A percentile compares a stretch with the other conserved stretches of the same genome.
These are phyloP conservation scores for Vaccinium darrowii DNA, from an alignment of 148 eudicot genomes.

Conservation along the genomic window DNA sequence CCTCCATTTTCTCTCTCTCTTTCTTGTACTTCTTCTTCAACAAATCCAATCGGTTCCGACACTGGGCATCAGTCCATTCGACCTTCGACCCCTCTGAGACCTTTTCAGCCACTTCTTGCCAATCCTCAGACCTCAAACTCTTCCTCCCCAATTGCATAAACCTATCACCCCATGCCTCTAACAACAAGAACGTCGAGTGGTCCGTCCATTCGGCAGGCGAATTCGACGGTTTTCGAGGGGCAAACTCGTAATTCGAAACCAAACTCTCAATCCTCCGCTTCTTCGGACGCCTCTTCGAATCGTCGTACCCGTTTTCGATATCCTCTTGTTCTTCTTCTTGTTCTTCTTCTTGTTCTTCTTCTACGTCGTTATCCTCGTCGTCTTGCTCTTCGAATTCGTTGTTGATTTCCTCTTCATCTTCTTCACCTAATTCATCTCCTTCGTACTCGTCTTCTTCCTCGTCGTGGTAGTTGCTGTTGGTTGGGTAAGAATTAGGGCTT, in stretches of 20 bases:
- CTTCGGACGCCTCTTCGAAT: slow-evolving; percentile 41
- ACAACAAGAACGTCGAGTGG: slow-evolving; percentile 49
- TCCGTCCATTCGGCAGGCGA: slow-evolving; percentile 57
- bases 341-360: not conserved
- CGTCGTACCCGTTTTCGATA: slow-evolving; percentile 24
- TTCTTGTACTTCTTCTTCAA: slow-evolving; percentile 81
- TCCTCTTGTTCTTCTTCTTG: not conserved
- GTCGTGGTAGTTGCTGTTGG: slow-evolving; percentile 28
- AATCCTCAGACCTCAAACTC: slow-evolving; percentile 81
- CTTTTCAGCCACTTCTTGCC: slow-evolving; percentile 82
- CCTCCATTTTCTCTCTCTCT: slow-evolving; percentile 55
- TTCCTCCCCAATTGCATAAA: slow-evolving; percentile 71
- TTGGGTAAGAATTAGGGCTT: slow-evolving; percentile 29
- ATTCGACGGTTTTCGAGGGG: slow-evolving; percentile 28
- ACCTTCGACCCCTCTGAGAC: slow-evolving; percentile 53
- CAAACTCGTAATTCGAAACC: slow-evolving; percentile 41
- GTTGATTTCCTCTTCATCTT: slow-evolving; percentile 21
- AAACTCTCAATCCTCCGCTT: slow-evolving; percentile 58
- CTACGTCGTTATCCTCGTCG: slow-evolving; percentile 31
- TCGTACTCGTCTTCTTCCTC: slow-evolving; percentile 41
- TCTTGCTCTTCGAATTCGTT: slow-evolving; percentile 28
- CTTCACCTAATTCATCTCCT: slow-evolving; percentile 16
- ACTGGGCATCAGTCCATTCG: slow-evolving; percentile 50
- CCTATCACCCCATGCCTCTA: slow-evolving; percentile 84
- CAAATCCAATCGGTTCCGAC: slow-evolving; percentile 66